These are phyloP conservation scores for Dalbergia oliveri DNA, from an alignment of 306 rosid species.

Conservation along the genomic window DNA sequence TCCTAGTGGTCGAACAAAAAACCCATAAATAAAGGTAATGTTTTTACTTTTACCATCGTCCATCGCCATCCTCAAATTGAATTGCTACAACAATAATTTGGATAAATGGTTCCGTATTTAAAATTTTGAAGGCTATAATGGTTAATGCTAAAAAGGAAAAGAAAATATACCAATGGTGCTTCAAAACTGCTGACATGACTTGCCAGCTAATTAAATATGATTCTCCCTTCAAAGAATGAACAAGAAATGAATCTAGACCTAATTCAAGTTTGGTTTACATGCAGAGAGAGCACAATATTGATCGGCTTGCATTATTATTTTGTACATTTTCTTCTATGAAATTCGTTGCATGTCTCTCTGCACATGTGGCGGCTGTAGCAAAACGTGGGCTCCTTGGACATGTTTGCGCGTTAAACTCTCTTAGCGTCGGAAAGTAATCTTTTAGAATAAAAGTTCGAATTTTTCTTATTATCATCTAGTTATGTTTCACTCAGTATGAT, in stretches of 20 bases:
- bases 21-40: no score
- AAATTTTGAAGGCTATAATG: no score
- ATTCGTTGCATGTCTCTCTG: neutral
- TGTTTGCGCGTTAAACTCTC: neutral
- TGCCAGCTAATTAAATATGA: neutral
- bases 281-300: neutral
- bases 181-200: neutral
- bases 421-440: neutral
- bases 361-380: neutral
- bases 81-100: no score
- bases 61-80: no score
- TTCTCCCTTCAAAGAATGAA: neutral
- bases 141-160: no score
- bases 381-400: neutral
- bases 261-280: neutral
- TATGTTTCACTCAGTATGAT: no score
- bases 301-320: neutral
- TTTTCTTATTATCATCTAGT: no score
- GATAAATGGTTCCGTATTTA: no score
- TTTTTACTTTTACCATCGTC: no score
- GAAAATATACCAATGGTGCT: neutral
- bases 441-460: no score
- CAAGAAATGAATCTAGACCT: neutral
- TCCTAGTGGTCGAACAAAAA: no score
- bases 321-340: neutral